phyloP scores from a whole-genome alignment of 805 yeast species.

The Grigorovia yakushimaensis region DNA sequence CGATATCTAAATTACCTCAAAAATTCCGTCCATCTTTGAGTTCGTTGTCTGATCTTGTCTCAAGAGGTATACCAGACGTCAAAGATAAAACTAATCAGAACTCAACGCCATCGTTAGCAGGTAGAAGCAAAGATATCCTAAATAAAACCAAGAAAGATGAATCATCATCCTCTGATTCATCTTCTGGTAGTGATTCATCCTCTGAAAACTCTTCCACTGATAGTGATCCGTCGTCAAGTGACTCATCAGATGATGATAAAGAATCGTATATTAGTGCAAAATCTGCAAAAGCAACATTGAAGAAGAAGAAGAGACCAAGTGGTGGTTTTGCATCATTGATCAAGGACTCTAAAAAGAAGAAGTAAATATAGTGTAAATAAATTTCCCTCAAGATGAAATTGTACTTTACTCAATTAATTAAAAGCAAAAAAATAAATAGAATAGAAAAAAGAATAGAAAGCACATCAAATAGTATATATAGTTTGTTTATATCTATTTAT shows the following conservation, averaged over 20 bases:
- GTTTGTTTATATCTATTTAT: not conserved
- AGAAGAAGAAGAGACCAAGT: slow-evolving; percentile 24
- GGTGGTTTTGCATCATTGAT: slow-evolving; percentile 38
- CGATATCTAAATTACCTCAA: slow-evolving; percentile 17
- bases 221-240: slow-evolving; percentile 14
- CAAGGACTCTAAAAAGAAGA: slow-evolving; percentile 34
- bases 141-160: not conserved
- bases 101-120: not conserved
- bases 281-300: slow-evolving; percentile 34
- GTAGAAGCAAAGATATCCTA: not conserved
- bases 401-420: not conserved
- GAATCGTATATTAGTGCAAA: slow-evolving; percentile 36
- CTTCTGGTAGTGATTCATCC: slow-evolving; percentile 1
- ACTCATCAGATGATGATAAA: slow-evolving; percentile 17
- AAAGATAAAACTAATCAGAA: slow-evolving; percentile 32
- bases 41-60: slow-evolving; percentile 48
- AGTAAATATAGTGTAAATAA: too few species aligned
- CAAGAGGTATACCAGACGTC: slow-evolving; percentile 63
- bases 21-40: slow-evolving; percentile 35
- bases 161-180: slow-evolving; percentile 6
- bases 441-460: not conserved
- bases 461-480: not conserved
- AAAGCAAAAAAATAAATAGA: not conserved
- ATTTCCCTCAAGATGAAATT: too few species aligned
- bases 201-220: slow-evolving; percentile 13